Percentiles rank a stretch among this genome's conserved stretches.
phyloP scores from a whole-genome alignment of 2,329 filamentous ascomycete species.

The Xylaria sp. region DNA sequence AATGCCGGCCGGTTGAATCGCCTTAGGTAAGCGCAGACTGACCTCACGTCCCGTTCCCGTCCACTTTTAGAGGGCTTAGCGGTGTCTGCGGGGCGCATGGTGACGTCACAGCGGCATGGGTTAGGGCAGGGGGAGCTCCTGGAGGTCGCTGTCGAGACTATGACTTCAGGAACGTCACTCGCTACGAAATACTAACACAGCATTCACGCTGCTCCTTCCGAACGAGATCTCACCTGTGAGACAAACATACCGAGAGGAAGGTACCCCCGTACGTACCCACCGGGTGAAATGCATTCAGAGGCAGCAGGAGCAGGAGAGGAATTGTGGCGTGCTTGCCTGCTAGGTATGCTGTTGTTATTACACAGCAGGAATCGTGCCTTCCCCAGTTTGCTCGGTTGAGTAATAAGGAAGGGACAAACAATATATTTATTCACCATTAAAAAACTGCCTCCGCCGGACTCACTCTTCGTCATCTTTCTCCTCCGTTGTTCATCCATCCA shows the following conservation, averaged over 20 bases:
- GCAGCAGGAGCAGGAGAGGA: background rate
- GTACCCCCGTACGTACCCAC: background rate
- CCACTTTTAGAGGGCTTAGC: background rate
- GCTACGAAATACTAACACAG: background rate
- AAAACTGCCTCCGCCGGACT: background rate
- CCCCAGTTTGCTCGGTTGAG: background rate
- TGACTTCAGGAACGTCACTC: background rate
- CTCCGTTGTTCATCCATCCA: background rate
- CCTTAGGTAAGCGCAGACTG: background rate
- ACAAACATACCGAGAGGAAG: too few species aligned
- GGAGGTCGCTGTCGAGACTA: background rate
- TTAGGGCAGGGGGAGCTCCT: background rate
- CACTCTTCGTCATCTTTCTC: too few species aligned
- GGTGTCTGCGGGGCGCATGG: background rate
- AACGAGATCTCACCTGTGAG: too few species aligned
- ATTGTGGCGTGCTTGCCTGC: background rate
- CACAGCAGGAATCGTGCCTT: background rate
- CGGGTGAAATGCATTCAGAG: background rate
- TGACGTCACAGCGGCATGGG: background rate
- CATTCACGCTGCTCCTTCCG: background rate
- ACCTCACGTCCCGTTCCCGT: background rate
- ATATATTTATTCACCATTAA: background rate
- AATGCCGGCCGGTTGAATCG: background rate
- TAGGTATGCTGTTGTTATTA: too few species aligned
- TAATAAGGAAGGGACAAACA: too few species aligned